These are phyloP conservation scores for Penicillium sp. DNA, from an alignment of 2,329 filamentous ascomycete species.

Conservation along the genomic window DNA sequence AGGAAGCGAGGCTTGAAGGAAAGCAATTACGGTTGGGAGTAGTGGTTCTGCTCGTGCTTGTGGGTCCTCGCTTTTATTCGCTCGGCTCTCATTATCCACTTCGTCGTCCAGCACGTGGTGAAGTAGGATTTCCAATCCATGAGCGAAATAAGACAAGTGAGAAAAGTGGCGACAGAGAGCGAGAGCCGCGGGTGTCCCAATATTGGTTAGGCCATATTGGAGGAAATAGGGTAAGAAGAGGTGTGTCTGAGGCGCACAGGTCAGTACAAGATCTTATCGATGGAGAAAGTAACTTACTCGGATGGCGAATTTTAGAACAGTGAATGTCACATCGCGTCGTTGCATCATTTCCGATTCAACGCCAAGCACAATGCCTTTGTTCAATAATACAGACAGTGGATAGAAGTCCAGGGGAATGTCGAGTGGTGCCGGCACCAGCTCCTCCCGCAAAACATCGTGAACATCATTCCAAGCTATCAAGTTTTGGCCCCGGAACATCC, in stretches of 20 bases:
- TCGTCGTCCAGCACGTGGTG: conserved; percentile 94
- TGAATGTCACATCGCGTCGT: conserved; percentile 85
- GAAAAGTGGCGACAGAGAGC: conserved; percentile 82
- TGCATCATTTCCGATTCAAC: conserved; percentile 93
- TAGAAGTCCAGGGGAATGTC: conserved; percentile 91
- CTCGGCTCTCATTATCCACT: conserved; percentile 63
- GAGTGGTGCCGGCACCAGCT: conserved; percentile 72
- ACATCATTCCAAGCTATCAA: conserved; percentile 88
- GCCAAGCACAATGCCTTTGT: conserved; percentile 85
- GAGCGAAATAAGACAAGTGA: conserved; percentile 84
- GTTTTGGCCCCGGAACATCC: conserved; percentile 87
- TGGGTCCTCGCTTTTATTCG: conserved; percentile 29
- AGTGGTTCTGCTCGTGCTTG: conserved; percentile 34
- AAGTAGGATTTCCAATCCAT: conserved; percentile 86
- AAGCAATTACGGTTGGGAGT: conserved; percentile 58
- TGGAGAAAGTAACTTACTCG: conserved; percentile 58
- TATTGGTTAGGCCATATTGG: conserved; percentile 71
- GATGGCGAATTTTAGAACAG: conserved; percentile 83
- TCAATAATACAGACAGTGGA: conserved; percentile 80
- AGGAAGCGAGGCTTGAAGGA: conserved; percentile 68
- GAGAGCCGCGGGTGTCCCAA: conserved; percentile 76
- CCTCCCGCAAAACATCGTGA: conserved; percentile 74
- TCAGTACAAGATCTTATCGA: conserved; percentile 13
- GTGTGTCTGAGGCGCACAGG: conserved; percentile 67
- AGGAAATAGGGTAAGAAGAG: conserved; percentile 88